These are phyloP conservation scores for Polychaeton citri DNA, from an alignment of 2,329 filamentous ascomycete species.

Conservation along the genomic window DNA sequence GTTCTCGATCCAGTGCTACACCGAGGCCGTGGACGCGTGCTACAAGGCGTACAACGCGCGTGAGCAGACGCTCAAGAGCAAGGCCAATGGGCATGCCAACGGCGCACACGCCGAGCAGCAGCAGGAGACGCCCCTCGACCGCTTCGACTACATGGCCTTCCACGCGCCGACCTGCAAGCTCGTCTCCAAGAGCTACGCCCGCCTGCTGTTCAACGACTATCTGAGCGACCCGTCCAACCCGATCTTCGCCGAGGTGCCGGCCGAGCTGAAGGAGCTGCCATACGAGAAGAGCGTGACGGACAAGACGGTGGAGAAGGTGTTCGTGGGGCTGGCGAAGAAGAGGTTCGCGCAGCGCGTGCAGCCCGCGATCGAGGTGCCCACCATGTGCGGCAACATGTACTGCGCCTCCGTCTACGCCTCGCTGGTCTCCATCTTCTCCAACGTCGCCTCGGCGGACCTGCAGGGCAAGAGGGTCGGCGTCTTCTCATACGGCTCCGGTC, in stretches of 20 bases:
- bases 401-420: constrained; percentile 39
- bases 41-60: constrained; percentile 41
- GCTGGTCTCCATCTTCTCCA: constrained; percentile 34
- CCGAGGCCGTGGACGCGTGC: constrained; percentile 38
- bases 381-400: constrained; percentile 44
- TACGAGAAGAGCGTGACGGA: constrained; percentile 36
- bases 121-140: constrained; percentile 34
- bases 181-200: constrained; percentile 41
- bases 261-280: constrained; percentile 33
- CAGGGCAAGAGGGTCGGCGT: constrained; percentile 38
- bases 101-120: constrained; percentile 23
- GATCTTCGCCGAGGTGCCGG: constrained; percentile 36
- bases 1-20: constrained; percentile 41
- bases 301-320: constrained; percentile 41
- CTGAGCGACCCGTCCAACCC: constrained; percentile 32
- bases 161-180: constrained; percentile 42
- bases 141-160: constrained; percentile 43
- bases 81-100: constrained; percentile 26
- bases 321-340: constrained; percentile 39
- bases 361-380: constrained; percentile 36
- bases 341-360: constrained; percentile 36
- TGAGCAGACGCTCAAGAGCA: constrained; percentile 32
- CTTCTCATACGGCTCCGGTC: constrained; percentile 40
- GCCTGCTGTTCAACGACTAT: constrained; percentile 40
- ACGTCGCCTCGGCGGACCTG: constrained; percentile 30